These are phyloP conservation scores for Coemansia umbellata DNA, from an alignment of 192 early-diverging fungal species.

Conservation along the genomic window DNA sequence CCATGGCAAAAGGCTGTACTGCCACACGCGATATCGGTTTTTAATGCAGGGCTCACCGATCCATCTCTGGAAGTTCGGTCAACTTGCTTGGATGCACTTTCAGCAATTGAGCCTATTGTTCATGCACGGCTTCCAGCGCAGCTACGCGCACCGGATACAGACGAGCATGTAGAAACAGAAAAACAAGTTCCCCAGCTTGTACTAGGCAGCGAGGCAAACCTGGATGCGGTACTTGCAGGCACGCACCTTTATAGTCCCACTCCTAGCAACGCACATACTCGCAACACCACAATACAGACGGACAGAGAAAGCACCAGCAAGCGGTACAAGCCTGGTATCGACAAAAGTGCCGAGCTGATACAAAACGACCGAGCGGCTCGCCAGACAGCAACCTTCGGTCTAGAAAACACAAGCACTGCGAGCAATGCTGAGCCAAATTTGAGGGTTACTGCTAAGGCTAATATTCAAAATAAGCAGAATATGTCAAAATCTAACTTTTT, in stretches of 20 bases:
- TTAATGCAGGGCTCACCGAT: conserved; percentile 25
- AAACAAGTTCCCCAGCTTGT: conserved; percentile 10
- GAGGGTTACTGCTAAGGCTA: too few relatives aligned
- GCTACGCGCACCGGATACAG: conserved; percentile 34
- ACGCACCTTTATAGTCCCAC: conserved; percentile 1
- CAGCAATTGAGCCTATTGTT: conserved; percentile 31
- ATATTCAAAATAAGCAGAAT: too few relatives aligned
- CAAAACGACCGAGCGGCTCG: too few relatives aligned
- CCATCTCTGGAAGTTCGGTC: conserved; percentile 15
- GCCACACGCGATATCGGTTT: conserved; percentile 34
- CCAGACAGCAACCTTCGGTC: too few relatives aligned
- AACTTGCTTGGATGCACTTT: conserved; percentile 15
- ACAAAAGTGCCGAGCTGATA: background rate
- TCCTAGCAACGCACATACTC: too few relatives aligned
- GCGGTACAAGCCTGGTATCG: conserved; percentile 14
- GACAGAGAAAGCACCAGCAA: conserved; percentile 6
- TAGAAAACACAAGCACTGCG: too few relatives aligned
- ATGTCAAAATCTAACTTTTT: too few relatives aligned
- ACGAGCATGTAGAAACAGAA: conserved; percentile 17
- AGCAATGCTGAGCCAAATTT: too few relatives aligned
- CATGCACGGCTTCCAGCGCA: conserved; percentile 46
- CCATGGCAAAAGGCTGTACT: conserved; percentile 44
- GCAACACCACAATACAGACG: too few relatives aligned
- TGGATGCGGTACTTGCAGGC: conserved; percentile 15
- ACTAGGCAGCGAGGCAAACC: conserved; percentile 3